These are phyloP conservation scores for Syzygium syzygioides DNA, from an alignment of 441 rosid genomes.

Conservation along the genomic window DNA sequence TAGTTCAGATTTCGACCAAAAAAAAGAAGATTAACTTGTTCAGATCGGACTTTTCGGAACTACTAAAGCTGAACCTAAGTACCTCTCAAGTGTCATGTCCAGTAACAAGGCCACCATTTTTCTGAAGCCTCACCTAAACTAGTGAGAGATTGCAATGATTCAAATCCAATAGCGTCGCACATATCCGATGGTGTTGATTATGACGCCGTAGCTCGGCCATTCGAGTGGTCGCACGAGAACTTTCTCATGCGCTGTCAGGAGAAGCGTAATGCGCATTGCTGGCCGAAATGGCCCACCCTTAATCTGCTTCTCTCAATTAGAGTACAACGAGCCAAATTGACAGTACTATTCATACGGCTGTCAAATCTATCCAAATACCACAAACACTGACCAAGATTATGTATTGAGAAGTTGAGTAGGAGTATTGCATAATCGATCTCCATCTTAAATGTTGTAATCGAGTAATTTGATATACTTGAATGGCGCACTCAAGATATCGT, in stretches of 20 bases:
- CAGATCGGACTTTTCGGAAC: background rate
- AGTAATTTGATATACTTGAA: background rate
- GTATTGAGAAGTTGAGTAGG: background rate
- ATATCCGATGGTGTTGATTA: background rate
- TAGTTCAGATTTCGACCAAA: no score
- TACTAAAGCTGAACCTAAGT: background rate
- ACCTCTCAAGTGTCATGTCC: background rate
- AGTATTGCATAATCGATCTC: background rate
- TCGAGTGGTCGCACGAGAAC: background rate
- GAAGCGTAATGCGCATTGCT: background rate
- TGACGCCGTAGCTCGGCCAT: background rate
- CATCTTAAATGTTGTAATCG: background rate
- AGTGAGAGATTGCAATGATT: background rate
- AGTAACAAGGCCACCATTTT: background rate
- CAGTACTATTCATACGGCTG: background rate
- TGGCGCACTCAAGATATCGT: background rate
- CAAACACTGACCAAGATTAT: background rate
- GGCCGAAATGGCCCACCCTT: background rate
- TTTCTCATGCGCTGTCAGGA: background rate
- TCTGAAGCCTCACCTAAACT: background rate
- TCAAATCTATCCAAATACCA: background rate
- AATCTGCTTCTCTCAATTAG: background rate
- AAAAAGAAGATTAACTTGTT: background rate
- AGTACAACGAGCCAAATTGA: background rate
- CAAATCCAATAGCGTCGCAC: background rate